Conservation (phyloP, 352 stramenopile species). For the Pythium brachiatum region DNA sequence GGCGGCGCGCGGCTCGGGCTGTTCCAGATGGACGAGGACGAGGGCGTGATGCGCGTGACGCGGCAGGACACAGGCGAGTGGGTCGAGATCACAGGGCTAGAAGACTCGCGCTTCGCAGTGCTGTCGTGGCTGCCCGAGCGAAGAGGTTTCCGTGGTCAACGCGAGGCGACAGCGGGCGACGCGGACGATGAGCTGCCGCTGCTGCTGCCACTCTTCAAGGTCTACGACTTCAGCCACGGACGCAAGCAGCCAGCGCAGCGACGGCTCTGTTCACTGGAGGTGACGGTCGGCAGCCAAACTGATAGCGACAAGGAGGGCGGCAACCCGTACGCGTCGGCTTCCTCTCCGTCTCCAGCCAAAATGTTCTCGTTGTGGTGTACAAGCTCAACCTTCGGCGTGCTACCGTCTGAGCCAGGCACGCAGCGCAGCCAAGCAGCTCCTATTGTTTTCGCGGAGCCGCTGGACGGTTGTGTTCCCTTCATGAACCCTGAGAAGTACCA, state of each 20-base stretch:
- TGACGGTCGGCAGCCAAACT: constrained; percentile 27
- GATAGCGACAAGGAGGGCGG: constrained; percentile 8
- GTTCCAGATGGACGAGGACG: constrained; percentile 65
- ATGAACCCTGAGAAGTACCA: constrained; percentile 30
- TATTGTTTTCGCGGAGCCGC: constrained; percentile 50
- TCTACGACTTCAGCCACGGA: constrained; percentile 33
- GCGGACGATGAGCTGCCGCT: constrained; percentile 35
- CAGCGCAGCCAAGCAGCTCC: constrained; percentile 22
- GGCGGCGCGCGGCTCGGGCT: constrained; percentile 54
- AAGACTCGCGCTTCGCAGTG: constrained; percentile 32
- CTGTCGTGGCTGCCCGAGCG: constrained; percentile 26
- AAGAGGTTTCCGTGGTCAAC: constrained; percentile 11
- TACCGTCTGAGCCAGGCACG: constrained; percentile 29
- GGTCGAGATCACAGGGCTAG: constrained; percentile 55
- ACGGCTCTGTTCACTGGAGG: constrained; percentile 34
- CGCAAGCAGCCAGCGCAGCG: constrained; percentile 25
- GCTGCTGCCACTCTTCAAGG: constrained; percentile 35
- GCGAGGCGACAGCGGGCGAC: background rate
- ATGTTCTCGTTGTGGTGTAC: constrained; percentile 50
- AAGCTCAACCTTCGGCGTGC: constrained; percentile 55
- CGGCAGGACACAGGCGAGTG: constrained; percentile 65
- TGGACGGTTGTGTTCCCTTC: constrained; percentile 50
- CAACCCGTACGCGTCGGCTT: constrained; percentile 12
- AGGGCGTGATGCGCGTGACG: constrained; percentile 53
- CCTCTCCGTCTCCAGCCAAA: background rate